Evolutionary conservation across 768 basidiomycete species (phyloP).

Genomic region (Lentinula edodes): DNA sequence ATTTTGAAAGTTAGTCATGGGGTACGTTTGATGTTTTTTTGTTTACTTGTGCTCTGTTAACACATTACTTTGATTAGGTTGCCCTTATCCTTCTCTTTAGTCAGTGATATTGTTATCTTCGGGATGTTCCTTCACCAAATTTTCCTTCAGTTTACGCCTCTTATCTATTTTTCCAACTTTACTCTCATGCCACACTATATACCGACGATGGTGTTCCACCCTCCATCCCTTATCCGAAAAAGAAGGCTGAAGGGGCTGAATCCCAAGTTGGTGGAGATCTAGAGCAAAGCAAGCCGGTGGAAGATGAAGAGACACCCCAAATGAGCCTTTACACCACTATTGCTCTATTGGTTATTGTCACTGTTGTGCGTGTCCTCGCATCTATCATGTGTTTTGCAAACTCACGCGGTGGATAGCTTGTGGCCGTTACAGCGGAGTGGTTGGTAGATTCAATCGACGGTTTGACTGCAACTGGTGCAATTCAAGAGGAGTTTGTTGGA

Average conservation of each 20-base stretch:
- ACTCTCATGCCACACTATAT: conserved; percentile 70
- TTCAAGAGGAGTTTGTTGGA: conserved; percentile 81
- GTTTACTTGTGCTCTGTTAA: background rate
- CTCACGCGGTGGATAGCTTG: conserved; percentile 35
- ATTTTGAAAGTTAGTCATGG: conserved; percentile 72
- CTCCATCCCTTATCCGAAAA: conserved; percentile 27
- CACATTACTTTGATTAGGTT: background rate
- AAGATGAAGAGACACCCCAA: conserved; percentile 44
- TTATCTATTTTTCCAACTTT: conserved; percentile 79
- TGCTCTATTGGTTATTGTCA: conserved; percentile 49
- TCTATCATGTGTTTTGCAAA: background rate
- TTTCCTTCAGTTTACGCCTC: conserved; percentile 60
- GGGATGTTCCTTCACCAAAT: conserved; percentile 10
- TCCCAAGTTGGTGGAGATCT: background rate
- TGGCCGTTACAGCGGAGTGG: conserved; percentile 61
- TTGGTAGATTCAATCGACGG: conserved; percentile 82
- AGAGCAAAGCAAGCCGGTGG: conserved; percentile 27
- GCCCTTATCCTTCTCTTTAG: conserved; percentile 1
- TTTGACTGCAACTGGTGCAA: conserved; percentile 46
- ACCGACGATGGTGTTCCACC: conserved; percentile 35
- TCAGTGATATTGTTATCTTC: conserved; percentile 64
- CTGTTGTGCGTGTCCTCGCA: conserved; percentile 47
- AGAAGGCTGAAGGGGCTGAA: background rate
- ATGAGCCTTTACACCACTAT: conserved; percentile 53
- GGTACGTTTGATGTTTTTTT: conserved; percentile 30